phyloP scores from a whole-genome alignment of 768 basidiomycete genomes.

The Saitozyma sp. region DNA sequence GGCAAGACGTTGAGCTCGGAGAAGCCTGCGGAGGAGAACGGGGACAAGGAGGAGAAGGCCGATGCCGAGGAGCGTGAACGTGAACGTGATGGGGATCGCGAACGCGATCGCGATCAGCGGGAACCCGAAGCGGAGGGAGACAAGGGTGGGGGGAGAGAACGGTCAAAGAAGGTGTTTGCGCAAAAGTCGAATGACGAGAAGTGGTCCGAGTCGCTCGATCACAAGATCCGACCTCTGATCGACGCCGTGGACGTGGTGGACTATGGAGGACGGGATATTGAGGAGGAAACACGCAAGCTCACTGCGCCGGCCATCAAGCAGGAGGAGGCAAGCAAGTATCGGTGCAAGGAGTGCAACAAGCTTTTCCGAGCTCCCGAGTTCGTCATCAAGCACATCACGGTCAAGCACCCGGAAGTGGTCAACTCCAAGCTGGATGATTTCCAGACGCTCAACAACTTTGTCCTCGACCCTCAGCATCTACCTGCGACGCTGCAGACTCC shows the following conservation, averaged over 20 bases:
- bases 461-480: slow-evolving; percentile 90
- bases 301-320: slow-evolving; percentile 82
- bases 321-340: slow-evolving; percentile 94
- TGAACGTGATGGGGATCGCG: background rate
- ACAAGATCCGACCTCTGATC: slow-evolving; percentile 77
- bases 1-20: slow-evolving; percentile 55
- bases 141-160: slow-evolving; percentile 46
- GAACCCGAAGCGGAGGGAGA: slow-evolving; percentile 10
- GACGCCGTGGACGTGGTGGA: slow-evolving; percentile 79
- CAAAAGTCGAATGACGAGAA: slow-evolving; percentile 65
- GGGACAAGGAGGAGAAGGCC: slow-evolving; percentile 22
- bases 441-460: slow-evolving; percentile 92
- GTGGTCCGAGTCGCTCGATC: slow-evolving; percentile 86
- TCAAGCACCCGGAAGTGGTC: slow-evolving; percentile 87
- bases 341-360: slow-evolving; percentile 92
- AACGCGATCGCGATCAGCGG: slow-evolving; percentile 7
- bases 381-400: slow-evolving; percentile 94
- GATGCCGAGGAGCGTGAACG: slow-evolving; percentile 55
- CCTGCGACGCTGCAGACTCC: slow-evolving; percentile 40
- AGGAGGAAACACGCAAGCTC: slow-evolving; percentile 69
- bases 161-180: slow-evolving; percentile 20
- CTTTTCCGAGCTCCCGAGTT: slow-evolving; percentile 96
- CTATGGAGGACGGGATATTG: slow-evolving; percentile 75
- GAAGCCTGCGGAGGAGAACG: slow-evolving; percentile 27
- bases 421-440: slow-evolving; percentile 78